Evolutionary conservation across 441 rosid genomes (phyloP).

Genomic region (Populus hybrid): DNA sequence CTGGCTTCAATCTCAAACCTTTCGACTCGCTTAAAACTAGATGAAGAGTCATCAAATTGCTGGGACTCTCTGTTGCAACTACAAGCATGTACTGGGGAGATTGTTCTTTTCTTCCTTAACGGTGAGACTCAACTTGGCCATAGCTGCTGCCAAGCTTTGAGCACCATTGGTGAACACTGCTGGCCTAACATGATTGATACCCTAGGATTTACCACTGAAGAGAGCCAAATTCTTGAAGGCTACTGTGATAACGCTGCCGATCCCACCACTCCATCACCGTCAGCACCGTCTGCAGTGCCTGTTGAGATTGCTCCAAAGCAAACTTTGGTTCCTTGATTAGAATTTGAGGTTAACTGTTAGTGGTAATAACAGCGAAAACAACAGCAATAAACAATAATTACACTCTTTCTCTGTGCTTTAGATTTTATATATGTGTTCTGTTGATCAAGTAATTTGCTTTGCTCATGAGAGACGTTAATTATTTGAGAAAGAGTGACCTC

Average conservation of each 20-base stretch:
- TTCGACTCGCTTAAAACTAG: constrained; percentile 39
- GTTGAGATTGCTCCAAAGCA: not conserved
- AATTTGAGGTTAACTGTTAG: not conserved
- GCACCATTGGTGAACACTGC: constrained; percentile 38
- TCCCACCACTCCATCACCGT: not conserved
- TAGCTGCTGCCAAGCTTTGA: constrained; percentile 51
- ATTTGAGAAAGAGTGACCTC: no score
- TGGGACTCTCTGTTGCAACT: constrained; percentile 63
- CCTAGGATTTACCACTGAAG: constrained; percentile 56
- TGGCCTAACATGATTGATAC: constrained; percentile 58
- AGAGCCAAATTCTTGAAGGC: constrained; percentile 58
- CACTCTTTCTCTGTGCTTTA: not conserved
- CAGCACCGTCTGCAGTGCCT: not conserved
- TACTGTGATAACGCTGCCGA: constrained; percentile 34
- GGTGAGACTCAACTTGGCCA: constrained; percentile 54
- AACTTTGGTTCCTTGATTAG: constrained; percentile 4
- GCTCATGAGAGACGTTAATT: no score
- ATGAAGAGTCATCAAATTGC: constrained; percentile 39
- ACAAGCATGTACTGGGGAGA: constrained; percentile 55
- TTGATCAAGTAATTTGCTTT: no score
- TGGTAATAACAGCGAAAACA: not conserved
- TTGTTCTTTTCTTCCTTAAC: constrained; percentile 55
- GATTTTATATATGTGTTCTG: no score
- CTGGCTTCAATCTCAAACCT: constrained; percentile 30
- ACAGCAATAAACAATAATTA: no score